Base-by-base conservation (phyloP, 305 asterid species). In the Fraxinus albicans region DNA sequence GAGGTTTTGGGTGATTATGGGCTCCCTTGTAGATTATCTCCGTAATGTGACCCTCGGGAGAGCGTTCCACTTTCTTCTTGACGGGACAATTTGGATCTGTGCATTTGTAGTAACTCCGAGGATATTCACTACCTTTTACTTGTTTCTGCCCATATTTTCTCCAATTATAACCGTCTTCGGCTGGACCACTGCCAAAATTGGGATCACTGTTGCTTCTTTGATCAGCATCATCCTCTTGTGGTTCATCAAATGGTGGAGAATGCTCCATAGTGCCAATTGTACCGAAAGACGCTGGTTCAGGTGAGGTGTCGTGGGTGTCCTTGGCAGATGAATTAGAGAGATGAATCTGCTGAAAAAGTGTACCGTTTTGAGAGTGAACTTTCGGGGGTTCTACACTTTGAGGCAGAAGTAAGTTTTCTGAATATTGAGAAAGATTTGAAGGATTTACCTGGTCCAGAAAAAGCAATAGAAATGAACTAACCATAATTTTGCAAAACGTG, bases 101-200 rank as follows among this genome's bases (percentile, higher is more conserved):
- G 85, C 95, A 92, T 89, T 92, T 92, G 89, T 88, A 92, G 77
- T 91, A 91, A 77, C 95, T 90, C 10, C 95, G 91, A 55, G 95
- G 95, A 83, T 79, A 89, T 86, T 89, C 93, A n/a, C 94, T 90
- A 53, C 96, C 93, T 81, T 88, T 90, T 19, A 92, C 94, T 12
- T 90, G 96, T 80, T 92, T 92, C 89, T 92, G 96, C 55, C 94
- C 96, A 8, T 90, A 92, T 82, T 90, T 92, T 84, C 96, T 85
- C 96, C 96, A 92, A 67, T 89, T 91, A 60, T 88, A 90, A 73
- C 92, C 94, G 42, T 92, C 96, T n/a, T 91, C 96, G 25, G 88
- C 83, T 19, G 83, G 84, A 84, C 84, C 67, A 42, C 86, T 27
- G 76, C 76, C 76, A 70, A 31, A 38, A 27, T 29, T 29, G 75